These are phyloP conservation scores for Potentilla sterilis DNA, from an alignment of 306 rosid genomes.

Conservation along the genomic window DNA sequence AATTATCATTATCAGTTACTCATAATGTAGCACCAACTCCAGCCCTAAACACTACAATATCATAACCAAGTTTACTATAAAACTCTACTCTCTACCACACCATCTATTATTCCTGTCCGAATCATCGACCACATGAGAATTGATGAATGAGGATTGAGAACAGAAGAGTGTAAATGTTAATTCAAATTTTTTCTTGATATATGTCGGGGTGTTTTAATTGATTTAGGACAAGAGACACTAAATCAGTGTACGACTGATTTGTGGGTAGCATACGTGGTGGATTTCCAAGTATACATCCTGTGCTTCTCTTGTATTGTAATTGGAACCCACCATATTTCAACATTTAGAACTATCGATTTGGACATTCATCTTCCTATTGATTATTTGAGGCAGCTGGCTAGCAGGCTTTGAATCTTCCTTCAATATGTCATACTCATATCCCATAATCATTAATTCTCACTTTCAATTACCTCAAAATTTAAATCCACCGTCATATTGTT, in stretches of 20 bases:
- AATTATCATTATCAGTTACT: too few species aligned
- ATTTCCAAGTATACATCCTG: not conserved
- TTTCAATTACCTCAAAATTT: not conserved
- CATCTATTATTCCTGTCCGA: not conserved
- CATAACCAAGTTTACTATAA: not conserved
- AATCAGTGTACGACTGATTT: not conserved
- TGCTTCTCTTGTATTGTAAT: not conserved
- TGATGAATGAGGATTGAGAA: not conserved
- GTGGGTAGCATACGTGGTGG: not conserved
- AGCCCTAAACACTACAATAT: not conserved
- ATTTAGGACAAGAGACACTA: not conserved
- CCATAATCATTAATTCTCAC: not conserved
- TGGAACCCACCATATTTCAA: not conserved
- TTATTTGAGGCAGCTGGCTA: not conserved
- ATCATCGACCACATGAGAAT: not conserved
- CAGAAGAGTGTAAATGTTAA: not conserved
- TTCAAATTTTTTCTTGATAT: not conserved
- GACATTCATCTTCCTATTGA: slow-evolving; percentile 6
- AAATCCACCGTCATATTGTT: not conserved
- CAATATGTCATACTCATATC: not conserved
- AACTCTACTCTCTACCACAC: not conserved
- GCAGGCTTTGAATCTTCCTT: slow-evolving; percentile 3
- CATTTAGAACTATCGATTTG: not conserved
- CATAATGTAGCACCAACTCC: not conserved
- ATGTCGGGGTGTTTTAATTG: not conserved